A percentile compares a stretch with the other conserved stretches of the same genome.
Conservation (phyloP, 2,329 filamentous ascomycete species). For the Aspergillus sp. region DNA sequence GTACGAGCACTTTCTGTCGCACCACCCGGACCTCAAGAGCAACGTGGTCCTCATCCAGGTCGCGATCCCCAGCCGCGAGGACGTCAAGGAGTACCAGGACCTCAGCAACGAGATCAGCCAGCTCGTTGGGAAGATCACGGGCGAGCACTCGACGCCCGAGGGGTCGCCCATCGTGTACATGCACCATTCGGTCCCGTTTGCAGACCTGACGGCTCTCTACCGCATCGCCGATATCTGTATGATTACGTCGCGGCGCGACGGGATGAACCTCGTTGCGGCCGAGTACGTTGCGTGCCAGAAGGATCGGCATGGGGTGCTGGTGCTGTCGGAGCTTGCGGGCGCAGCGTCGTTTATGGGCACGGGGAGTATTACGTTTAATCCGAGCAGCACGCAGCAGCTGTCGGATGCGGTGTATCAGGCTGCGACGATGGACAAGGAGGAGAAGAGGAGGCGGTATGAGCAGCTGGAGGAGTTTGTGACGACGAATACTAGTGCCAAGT, state of each 20-base stretch:
- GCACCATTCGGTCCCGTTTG: conserved; percentile 89
- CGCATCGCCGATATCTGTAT: conserved; percentile 85
- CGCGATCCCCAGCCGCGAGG: conserved; percentile 79
- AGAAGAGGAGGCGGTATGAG: conserved; percentile 77
- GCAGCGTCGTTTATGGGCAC: conserved; percentile 83
- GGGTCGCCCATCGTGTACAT: conserved; percentile 97
- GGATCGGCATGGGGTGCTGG: conserved; percentile 84
- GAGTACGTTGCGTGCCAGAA: conserved; percentile 94
- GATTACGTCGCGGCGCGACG: conserved; percentile 86
- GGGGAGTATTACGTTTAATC: conserved; percentile 87
- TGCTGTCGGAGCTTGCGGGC: conserved; percentile 93
- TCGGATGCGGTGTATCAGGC: conserved; percentile 85
- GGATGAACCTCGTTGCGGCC: conserved; percentile 97
- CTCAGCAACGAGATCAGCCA: conserved; percentile 88
- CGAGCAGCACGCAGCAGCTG: conserved; percentile 92
- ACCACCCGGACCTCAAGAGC: conserved; percentile 91
- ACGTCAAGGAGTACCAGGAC: conserved; percentile 96
- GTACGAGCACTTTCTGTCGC: conserved; percentile 86
- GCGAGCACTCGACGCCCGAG: conserved; percentile 89
- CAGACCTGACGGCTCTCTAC: conserved; percentile 91
- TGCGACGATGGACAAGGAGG: conserved; percentile 82
- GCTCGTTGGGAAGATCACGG: conserved; percentile 91
- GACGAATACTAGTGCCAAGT: conserved; percentile 71
- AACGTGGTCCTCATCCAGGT: conserved; percentile 94
- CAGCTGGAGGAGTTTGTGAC: conserved; percentile 88